phyloP scores from a whole-genome alignment of 2,329 filamentous ascomycete genomes.

The Geoglossum cookeanum region DNA sequence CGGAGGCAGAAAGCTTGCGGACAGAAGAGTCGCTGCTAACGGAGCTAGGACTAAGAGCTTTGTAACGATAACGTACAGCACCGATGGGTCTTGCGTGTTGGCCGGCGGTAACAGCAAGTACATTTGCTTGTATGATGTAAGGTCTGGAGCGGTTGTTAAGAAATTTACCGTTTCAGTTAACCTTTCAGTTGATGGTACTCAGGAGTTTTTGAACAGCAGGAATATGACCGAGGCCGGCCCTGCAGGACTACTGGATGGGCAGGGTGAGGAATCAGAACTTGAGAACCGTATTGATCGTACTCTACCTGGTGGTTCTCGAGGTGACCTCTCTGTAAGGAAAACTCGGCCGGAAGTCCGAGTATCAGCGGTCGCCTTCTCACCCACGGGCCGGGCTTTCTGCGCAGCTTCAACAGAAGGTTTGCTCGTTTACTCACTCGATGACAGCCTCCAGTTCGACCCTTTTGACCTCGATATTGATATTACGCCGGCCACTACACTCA shows the following conservation, averaged over 20 bases:
- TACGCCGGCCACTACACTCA: conserved; percentile 50
- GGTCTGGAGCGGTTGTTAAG: conserved; percentile 75
- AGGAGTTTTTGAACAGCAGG: conserved; percentile 91
- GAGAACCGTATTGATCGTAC: conserved; percentile 65
- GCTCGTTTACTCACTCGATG: conserved; percentile 82
- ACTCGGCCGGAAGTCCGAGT: conserved; percentile 70
- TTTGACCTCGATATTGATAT: conserved; percentile 92
- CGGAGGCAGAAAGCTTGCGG: conserved; percentile 71
- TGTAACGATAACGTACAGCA: conserved; percentile 72
- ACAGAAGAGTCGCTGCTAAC: conserved; percentile 81
- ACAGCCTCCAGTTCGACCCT: conserved; percentile 70
- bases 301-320: conserved; percentile 72
- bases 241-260: conserved; percentile 63
- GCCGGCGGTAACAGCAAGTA: conserved; percentile 96
- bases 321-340: conserved; percentile 64
- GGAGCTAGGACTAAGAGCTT: conserved; percentile 81
- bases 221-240: conserved; percentile 82
- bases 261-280: conserved; percentile 72
- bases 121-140: conserved; percentile 91
- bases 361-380: conserved; percentile 67
- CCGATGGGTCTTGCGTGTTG: conserved; percentile 76
- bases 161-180: conserved; percentile 95
- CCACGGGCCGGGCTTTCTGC: conserved; percentile 78
- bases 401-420: conserved; percentile 89
- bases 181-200: conserved; percentile 84